Base-by-base conservation (phyloP, 305 asterid species). In the Fraxinus nigra region DNA sequence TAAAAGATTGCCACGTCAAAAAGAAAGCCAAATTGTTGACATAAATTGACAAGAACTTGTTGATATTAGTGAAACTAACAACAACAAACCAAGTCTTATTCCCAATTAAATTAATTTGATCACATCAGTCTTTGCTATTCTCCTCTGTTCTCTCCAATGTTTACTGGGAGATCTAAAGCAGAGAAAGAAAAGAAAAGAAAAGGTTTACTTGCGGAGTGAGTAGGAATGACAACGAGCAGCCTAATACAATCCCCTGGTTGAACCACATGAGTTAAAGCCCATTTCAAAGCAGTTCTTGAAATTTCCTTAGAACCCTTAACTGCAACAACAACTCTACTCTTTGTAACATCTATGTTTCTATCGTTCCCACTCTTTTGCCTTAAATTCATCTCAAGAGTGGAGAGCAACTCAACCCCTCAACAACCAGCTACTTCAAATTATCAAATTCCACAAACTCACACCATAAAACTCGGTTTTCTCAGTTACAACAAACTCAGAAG, bases 181-280 rank as follows among this genome's bases (percentile, higher is more conserved):
- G 37, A 70, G 9, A 8, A 35, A 54, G 10, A 28, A 70, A 7
- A 70, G 37, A 9, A 20, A 30, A 81, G 56, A 54, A 40, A 34
- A 56, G 48, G 59, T 48, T 84, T 90, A 92, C 97, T 84, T 85
- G 97, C 85, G 79, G 9, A 73, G 78, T 84, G 90, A 82, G 32
- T 30, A 24, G 93, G 92, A 56, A 90, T 84, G 85, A 92, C 76
- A 67, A 91, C 89, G 13, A 92, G 89, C 32, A 89, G 84, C 84
- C 88, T 92, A 61, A 91, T 87, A 72, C 84, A 82, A 80, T 89
- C 93, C 14, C 94, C 94, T 4, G 90, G 87, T 18, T 78, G 85
- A 69, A 83, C 97, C 70, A 91, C 92, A 81, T 92, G 89, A 48
- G 92, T 90, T 61, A 92, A 78, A 80, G 94, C 93, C 97, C 97